Percentiles rank a stretch among this genome's conserved stretches.
Evolutionary conservation across 176 grass and related monocot genomes (phyloP).

Genomic region (Triticum urartu): DNA sequence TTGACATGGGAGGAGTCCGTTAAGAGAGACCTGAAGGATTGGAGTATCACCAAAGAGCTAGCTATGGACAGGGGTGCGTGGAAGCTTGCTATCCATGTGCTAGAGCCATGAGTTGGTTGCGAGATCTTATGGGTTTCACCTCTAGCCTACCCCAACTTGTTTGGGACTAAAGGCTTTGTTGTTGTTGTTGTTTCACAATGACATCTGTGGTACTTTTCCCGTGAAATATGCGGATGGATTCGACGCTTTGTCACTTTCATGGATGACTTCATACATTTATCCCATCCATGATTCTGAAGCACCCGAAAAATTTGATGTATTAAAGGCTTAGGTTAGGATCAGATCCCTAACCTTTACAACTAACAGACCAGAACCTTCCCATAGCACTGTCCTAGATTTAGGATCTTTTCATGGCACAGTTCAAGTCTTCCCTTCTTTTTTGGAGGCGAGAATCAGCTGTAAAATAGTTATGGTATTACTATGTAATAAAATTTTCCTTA

Average conservation of each 20-base stretch:
- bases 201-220: neutral
- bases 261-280: neutral
- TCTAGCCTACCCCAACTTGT: too few species aligned
- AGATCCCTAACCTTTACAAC: neutral
- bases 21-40: too few species aligned
- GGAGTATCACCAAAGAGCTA: too few species aligned
- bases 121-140: too few species aligned
- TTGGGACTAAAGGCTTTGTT: too few species aligned
- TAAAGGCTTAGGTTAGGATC: neutral
- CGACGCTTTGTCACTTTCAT: neutral
- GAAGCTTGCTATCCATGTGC: too few species aligned
- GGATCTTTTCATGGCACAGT: neutral
- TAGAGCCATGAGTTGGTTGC: too few species aligned
- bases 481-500: neutral
- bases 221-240: neutral
- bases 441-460: neutral
- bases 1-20: too few species aligned
- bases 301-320: neutral
- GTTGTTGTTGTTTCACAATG: neutral
- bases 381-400: neutral
- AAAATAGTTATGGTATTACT: slow-evolving; percentile 25
- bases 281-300: neutral
- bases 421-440: neutral
- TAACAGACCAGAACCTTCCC: neutral
- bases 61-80: too few species aligned